Evolutionary conservation across 345 rosid genomes (phyloP).

Genomic region (Excoecaria agallocha): DNA sequence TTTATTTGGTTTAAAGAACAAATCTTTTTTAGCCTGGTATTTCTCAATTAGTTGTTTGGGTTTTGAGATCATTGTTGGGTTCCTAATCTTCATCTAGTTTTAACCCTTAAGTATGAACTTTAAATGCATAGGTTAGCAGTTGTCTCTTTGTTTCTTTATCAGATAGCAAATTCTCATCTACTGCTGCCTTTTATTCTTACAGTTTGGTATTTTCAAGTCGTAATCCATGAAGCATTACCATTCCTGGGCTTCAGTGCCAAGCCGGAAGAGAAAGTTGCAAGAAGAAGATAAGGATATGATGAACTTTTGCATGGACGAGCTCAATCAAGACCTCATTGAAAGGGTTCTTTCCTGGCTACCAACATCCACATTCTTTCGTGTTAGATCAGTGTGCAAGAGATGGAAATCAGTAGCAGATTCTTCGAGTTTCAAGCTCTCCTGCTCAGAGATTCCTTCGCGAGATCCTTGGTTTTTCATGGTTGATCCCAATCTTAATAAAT

Average conservation of each 20-base stretch:
- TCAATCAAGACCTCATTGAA: slow-evolving; percentile 77
- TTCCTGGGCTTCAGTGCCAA: slow-evolving; percentile 24
- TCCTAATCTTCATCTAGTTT: neutral
- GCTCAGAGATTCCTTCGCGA: slow-evolving; percentile 61
- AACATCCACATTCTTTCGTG: slow-evolving; percentile 58
- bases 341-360: slow-evolving; percentile 86
- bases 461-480: slow-evolving; percentile 93
- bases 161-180: neutral
- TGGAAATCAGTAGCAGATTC: slow-evolving; percentile 68
- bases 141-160: slow-evolving; percentile 2
- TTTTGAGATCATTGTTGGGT: neutral
- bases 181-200: slow-evolving; percentile 8
- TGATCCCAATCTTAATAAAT: slow-evolving; percentile 31
- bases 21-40: neutral
- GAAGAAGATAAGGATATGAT: slow-evolving; percentile 23
- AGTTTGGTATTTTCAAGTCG: slow-evolving; percentile 17
- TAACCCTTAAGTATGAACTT: neutral
- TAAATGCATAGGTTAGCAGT: slow-evolving; percentile 8
- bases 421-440: slow-evolving; percentile 70
- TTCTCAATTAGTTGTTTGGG: slow-evolving; percentile 3
- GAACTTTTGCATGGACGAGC: slow-evolving; percentile 56
- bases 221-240: slow-evolving; percentile 31
- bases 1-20: neutral
- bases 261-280: slow-evolving; percentile 56
- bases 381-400: slow-evolving; percentile 78